Evolutionary conservation across 2,329 filamentous ascomycete species (phyloP).

Genomic region (Coleophoma crateriformis): DNA sequence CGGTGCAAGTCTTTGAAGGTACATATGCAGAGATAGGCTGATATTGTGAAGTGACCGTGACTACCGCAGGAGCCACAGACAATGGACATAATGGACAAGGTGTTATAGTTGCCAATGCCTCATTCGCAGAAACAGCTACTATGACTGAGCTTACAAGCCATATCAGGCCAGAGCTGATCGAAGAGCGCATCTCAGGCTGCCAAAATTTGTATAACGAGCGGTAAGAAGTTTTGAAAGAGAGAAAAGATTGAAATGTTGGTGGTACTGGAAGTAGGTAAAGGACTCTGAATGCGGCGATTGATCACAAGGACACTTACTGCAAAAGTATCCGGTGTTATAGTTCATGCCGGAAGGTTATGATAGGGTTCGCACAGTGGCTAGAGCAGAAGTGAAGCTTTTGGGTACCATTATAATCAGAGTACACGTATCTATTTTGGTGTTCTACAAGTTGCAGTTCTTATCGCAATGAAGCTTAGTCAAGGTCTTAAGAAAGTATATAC

Average conservation of each 20-base stretch:
- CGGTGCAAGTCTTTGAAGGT: neutral
- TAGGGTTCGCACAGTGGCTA: too few relatives aligned
- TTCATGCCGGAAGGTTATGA: too few relatives aligned
- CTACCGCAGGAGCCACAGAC: neutral
- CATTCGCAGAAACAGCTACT: neutral
- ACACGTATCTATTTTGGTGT: too few relatives aligned
- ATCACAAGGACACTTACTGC: neutral
- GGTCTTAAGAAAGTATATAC: too few relatives aligned
- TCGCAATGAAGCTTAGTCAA: too few relatives aligned
- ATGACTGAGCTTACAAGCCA: neutral
- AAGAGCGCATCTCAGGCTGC: neutral
- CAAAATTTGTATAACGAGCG: neutral
- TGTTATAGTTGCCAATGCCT: conserved; percentile 4
- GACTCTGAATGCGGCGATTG: neutral
- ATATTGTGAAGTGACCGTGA: conserved; percentile 9
- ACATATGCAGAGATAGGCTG: conserved; percentile 8
- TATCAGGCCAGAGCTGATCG: neutral
- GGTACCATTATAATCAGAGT: too few relatives aligned
- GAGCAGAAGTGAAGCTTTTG: too few relatives aligned
- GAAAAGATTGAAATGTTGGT: neutral
- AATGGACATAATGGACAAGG: conserved; percentile 8
- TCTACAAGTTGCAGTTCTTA: too few relatives aligned
- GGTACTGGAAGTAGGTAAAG: neutral
- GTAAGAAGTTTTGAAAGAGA: neutral
- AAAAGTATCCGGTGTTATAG: too few relatives aligned